phyloP scores from a whole-genome alignment of 148 eudicot genomes.

The Camellia lanceoleosa region DNA sequence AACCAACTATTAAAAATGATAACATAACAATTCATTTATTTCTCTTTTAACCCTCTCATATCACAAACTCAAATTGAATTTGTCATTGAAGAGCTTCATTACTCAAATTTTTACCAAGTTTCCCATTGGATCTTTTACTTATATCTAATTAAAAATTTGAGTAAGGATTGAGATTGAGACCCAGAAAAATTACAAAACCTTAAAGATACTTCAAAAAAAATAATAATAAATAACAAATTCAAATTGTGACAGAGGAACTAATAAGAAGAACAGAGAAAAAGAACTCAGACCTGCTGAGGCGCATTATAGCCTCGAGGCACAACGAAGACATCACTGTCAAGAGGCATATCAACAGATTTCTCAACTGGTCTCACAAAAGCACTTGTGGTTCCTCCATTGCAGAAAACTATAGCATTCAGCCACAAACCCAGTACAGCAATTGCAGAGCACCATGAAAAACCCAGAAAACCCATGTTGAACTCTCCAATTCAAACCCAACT shows the following conservation, averaged over 20 bases:
- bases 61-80: no score
- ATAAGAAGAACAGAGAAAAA: background rate
- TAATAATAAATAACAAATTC: background rate
- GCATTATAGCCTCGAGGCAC: constrained; percentile 59
- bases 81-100: no score
- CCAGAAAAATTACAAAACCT: no score
- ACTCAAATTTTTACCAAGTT: no score
- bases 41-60: no score
- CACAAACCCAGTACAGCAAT: constrained; percentile 8
- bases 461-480: background rate
- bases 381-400: constrained; percentile 45
- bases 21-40: no score
- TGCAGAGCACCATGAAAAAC: background rate
- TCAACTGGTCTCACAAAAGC: constrained; percentile 34
- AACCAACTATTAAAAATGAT: no score
- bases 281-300: constrained; percentile 61
- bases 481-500: background rate
- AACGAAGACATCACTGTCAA: constrained; percentile 56
- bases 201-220: background rate
- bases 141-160: no score
- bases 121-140: no score
- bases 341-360: constrained; percentile 54
- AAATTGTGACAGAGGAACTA: background rate
- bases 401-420: constrained; percentile 19
- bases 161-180: no score